Evolutionary conservation across 2,329 filamentous ascomycete species (phyloP).

Genomic region (Xylariales sp.): DNA sequence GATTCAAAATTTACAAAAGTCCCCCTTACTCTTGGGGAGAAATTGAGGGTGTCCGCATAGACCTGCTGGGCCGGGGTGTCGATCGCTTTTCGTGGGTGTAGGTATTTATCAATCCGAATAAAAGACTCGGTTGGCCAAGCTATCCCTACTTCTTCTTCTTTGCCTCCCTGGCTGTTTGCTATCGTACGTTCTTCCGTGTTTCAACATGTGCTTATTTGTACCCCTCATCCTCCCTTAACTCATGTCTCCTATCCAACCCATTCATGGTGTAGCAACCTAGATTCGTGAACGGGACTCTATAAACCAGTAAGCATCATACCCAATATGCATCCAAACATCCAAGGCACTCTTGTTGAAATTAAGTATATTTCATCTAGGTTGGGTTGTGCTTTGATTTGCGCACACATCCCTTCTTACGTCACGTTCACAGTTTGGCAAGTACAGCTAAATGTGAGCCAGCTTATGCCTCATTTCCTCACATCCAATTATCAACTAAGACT

Average conservation of each 20-base stretch:
- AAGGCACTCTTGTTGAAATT: conserved; percentile 8
- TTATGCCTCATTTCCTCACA: not conserved
- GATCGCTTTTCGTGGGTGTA: conserved; percentile 1
- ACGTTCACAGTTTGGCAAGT: conserved; percentile 12
- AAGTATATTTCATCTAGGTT: conserved; percentile 10
- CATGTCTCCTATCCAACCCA: conserved; percentile 4
- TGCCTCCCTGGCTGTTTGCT: not conserved
- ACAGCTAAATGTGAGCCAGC: conserved; percentile 2
- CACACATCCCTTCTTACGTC: conserved; percentile 19
- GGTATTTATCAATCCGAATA: conserved; percentile 12
- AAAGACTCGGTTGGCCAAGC: not conserved
- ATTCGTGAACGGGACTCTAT: not conserved
- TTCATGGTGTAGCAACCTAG: conserved; percentile 4
- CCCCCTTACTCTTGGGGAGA: conserved; percentile 23
- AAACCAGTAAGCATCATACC: conserved; percentile 16
- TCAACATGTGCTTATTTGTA: conserved; percentile 2
- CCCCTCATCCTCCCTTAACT: conserved; percentile 16
- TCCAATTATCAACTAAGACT: conserved; percentile 11
- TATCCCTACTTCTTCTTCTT: not conserved
- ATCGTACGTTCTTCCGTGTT: not conserved
- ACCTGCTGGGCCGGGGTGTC: conserved; percentile 8
- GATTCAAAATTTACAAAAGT: conserved; percentile 15
- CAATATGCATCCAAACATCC: not conserved
- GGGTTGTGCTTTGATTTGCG: conserved; percentile 4
- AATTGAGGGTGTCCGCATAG: conserved; percentile 17